phyloP scores from a whole-genome alignment of 2,329 filamentous ascomycete species.

The Colletotrichum sp. region DNA sequence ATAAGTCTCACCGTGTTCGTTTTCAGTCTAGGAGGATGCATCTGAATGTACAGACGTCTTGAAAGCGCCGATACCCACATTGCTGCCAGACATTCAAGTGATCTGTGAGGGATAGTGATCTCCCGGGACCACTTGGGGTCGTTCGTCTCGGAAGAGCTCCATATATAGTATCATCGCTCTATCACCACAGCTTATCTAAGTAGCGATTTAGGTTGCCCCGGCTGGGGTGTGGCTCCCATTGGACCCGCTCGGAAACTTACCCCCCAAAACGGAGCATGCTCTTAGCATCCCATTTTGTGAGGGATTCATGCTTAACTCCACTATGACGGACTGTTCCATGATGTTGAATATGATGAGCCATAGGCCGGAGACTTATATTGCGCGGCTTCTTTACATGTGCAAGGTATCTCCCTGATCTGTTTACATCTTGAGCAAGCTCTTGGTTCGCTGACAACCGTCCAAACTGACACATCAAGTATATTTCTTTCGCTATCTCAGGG shows the following conservation, averaged over 20 bases:
- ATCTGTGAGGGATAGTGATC: not conserved
- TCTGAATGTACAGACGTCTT: not conserved
- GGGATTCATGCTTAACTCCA: not conserved
- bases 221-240: not conserved
- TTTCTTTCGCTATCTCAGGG: not conserved
- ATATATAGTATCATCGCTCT: not conserved
- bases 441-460: not conserved
- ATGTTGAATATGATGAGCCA: not conserved
- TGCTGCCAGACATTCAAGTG: not conserved
- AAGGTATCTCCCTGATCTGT: not conserved
- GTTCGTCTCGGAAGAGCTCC: not conserved
- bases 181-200: not conserved
- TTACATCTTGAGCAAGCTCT: not conserved
- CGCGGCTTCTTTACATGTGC: not conserved
- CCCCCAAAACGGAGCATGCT: not conserved
- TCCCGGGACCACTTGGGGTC: not conserved
- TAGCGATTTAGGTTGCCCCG: not conserved
- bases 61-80: not conserved
- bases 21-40: not conserved
- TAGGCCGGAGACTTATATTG: not conserved
- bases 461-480: not conserved
- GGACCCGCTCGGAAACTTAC: not conserved
- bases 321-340: not conserved
- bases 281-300: not conserved
- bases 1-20: not conserved